Evolutionary conservation across 1,284 basidiomycete genomes (phyloP).

Genomic region (Mycosarcoma mackinlayi): DNA sequence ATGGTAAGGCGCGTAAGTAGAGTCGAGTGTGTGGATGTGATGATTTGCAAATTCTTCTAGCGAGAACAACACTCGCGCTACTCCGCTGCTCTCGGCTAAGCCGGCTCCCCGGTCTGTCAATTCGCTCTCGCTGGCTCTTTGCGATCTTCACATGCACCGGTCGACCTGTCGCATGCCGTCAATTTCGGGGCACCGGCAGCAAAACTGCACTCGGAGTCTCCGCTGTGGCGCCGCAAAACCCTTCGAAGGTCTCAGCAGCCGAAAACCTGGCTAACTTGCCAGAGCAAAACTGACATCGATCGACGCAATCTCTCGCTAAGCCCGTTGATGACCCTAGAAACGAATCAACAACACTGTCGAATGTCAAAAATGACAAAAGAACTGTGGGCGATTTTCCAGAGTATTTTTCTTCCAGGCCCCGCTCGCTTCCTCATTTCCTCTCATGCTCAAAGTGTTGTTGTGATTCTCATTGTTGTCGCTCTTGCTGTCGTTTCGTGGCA

Average conservation of each 20-base stretch:
- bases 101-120: too few relatives aligned
- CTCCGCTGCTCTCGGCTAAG: too few relatives aligned
- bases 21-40: too few relatives aligned
- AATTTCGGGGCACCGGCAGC: neutral
- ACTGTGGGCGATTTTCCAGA: conserved; percentile 5
- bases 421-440: neutral
- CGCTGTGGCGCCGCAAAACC: neutral
- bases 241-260: neutral
- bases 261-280: neutral
- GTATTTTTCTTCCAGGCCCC: neutral
- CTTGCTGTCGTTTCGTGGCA: neutral
- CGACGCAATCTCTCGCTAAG: neutral
- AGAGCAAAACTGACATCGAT: neutral
- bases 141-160: conserved; percentile 39
- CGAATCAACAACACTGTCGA: neutral
- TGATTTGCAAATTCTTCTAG: too few relatives aligned
- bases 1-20: too few relatives aligned
- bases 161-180: conserved; percentile 14
- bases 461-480: neutral
- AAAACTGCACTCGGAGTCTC: neutral
- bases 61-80: too few relatives aligned
- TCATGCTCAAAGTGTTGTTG: neutral
- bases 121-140: conserved; percentile 8
- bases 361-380: conserved; percentile 1
- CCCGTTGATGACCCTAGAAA: neutral